Percentiles rank a stretch among this genome's conserved stretches.
Evolutionary conservation across 441 rosid species (phyloP).

Genomic region (Geranium incanum): DNA sequence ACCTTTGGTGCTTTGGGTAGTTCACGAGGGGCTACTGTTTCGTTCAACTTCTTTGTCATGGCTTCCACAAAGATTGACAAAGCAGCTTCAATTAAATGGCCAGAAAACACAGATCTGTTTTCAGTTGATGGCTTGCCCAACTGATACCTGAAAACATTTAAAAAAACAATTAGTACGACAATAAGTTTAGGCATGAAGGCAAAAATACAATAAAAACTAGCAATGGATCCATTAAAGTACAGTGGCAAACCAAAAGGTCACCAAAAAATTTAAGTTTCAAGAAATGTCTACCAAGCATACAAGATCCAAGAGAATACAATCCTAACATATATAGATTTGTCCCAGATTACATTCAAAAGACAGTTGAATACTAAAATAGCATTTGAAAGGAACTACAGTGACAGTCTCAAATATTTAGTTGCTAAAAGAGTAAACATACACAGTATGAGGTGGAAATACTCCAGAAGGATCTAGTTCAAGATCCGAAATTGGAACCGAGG

Average conservation of each 20-base stretch:
- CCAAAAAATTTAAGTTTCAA: not conserved
- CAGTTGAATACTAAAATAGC: not conserved
- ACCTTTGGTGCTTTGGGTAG: slow-evolving; percentile 83
- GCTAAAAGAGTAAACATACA: slow-evolving; percentile 47
- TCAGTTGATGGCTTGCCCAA: slow-evolving; percentile 66
- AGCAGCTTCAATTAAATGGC: slow-evolving; percentile 81
- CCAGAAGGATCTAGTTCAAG: slow-evolving; percentile 42
- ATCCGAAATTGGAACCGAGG: slow-evolving; percentile 45
- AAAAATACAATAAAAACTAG: not conserved
- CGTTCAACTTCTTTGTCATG: slow-evolving; percentile 35
- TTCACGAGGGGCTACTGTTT: slow-evolving; percentile 48
- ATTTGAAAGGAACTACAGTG: slow-evolving; percentile 5
- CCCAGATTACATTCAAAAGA: not conserved
- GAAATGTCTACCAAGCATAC: not conserved
- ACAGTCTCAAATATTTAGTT: slow-evolving; percentile 11
- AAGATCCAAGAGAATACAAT: not conserved
- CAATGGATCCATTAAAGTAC: slow-evolving; percentile 1
- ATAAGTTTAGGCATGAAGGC: not conserved
- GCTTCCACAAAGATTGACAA: slow-evolving; percentile 67
- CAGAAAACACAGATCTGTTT: slow-evolving; percentile 76
- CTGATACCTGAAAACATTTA: slow-evolving; percentile 56
- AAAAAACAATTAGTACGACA: slow-evolving; percentile 19
- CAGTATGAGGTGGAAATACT: slow-evolving; percentile 60
- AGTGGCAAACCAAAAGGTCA: not conserved
- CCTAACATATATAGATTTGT: not conserved